These are phyloP conservation scores for Effrenium voratum DNA, from an alignment of 73 alveolate species.

Conservation along the genomic window DNA sequence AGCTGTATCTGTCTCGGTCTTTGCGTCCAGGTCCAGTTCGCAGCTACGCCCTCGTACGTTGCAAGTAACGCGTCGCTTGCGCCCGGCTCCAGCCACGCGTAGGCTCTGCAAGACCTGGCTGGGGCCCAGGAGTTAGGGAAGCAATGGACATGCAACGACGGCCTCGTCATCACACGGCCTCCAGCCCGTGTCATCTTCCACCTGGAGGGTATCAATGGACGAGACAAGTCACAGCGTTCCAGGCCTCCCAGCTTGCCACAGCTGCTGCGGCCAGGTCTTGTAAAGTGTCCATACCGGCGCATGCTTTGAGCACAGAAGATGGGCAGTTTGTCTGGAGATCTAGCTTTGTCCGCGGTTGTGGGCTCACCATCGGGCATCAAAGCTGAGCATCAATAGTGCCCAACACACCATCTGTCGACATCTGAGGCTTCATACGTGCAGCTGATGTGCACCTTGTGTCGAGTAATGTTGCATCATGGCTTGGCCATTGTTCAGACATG, in stretches of 20 bases:
- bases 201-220: neutral
- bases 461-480: no score
- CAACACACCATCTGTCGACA: no score
- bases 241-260: constrained; percentile 69
- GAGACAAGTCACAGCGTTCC: neutral
- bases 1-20: neutral
- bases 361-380: no score
- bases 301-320: no score
- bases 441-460: no score
- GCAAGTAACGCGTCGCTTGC: constrained; percentile 48
- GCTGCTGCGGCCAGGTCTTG: constrained; percentile 58
- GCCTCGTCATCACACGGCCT: constrained; percentile 70
- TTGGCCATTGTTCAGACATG: no score
- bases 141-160: neutral
- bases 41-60: constrained; percentile 45
- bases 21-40: constrained; percentile 59
- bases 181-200: constrained; percentile 74
- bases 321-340: no score
- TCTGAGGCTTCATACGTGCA: no score
- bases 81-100: constrained; percentile 82
- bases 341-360: no score
- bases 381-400: no score
- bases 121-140: no score
- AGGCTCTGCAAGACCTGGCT: constrained; percentile 21
- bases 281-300: no score